Conservation (phyloP, 2,329 filamentous ascomycete species). For the Cercospora sp. region DNA sequence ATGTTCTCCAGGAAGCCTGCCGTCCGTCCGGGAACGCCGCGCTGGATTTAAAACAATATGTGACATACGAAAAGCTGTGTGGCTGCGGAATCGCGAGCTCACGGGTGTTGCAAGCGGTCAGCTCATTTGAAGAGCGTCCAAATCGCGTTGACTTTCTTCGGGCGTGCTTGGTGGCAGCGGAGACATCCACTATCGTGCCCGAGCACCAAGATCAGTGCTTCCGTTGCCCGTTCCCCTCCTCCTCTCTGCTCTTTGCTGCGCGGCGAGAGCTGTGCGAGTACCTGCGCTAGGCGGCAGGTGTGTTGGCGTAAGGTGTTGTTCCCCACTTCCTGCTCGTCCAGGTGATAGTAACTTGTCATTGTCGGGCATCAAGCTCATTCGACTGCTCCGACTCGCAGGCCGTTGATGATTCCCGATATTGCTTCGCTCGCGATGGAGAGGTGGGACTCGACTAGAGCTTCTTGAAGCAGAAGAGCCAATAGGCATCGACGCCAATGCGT, state of each 20-base stretch:
- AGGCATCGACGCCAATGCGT: slow-evolving; percentile 13
- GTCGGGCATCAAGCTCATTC: slow-evolving; percentile 22
- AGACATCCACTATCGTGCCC: slow-evolving; percentile 14
- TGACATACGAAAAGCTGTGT: neutral
- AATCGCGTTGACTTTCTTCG: slow-evolving; percentile 1
- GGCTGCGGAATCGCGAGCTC: neutral
- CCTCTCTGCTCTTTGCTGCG: slow-evolving; percentile 14
- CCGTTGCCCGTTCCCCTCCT: slow-evolving; percentile 14
- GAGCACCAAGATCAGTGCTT: slow-evolving; percentile 12
- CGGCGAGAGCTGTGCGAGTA: slow-evolving; percentile 15
- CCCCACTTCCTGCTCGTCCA: neutral
- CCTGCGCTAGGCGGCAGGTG: slow-evolving; percentile 24
- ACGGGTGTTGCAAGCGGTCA: neutral
- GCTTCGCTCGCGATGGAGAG: slow-evolving; percentile 16
- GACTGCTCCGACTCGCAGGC: slow-evolving; percentile 21
- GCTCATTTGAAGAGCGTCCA: slow-evolving; percentile 2
- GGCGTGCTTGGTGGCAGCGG: slow-evolving; percentile 8
- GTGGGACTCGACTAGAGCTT: slow-evolving; percentile 23
- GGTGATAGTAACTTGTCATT: slow-evolving; percentile 14
- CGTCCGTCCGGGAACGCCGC: neutral
- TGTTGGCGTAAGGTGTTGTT: slow-evolving; percentile 24
- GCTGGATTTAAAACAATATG: neutral
- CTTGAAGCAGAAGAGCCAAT: slow-evolving; percentile 14
- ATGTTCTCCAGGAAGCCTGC: slow-evolving; percentile 1
- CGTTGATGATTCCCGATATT: slow-evolving; percentile 15